Evolutionary conservation across 148 eudicot species (phyloP).

Genomic region (Arbutus unedo): DNA sequence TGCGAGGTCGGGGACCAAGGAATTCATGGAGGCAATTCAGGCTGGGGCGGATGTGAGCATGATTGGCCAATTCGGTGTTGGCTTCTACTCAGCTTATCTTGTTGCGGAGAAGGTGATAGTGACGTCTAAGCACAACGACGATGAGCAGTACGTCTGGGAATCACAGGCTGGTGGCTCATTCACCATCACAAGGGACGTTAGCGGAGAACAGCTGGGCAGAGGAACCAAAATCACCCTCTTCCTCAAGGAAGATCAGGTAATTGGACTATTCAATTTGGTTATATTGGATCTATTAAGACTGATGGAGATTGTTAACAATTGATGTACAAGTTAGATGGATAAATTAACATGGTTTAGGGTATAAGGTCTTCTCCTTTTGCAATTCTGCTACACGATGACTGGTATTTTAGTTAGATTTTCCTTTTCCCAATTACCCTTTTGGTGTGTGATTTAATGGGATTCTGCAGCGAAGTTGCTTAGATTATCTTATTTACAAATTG

Average conservation of each 20-base stretch:
- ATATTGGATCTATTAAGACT: not conserved
- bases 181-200: slow-evolving; percentile 70
- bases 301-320: not conserved
- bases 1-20: slow-evolving; percentile 91
- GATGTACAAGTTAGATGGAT: not conserved
- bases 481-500: not conserved
- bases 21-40: slow-evolving; percentile 91
- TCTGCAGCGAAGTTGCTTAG: not conserved
- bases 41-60: slow-evolving; percentile 97
- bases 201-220: slow-evolving; percentile 78
- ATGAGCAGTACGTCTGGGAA: slow-evolving; percentile 87
- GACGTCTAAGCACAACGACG: slow-evolving; percentile 84
- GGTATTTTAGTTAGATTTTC: too few species aligned
- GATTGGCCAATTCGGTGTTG: slow-evolving; percentile 95
- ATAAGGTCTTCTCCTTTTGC: too few species aligned
- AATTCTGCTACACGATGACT: too few species aligned
- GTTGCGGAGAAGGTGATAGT: slow-evolving; percentile 91
- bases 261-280: not conserved
- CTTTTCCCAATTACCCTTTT: not conserved
- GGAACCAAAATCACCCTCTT: slow-evolving; percentile 90
- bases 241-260: slow-evolving; percentile 90
- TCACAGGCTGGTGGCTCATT: slow-evolving; percentile 92
- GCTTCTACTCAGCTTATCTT: slow-evolving; percentile 86
- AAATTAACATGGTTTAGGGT: not conserved
- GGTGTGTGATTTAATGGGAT: not conserved